Evolutionary conservation across 169 alveolate genomes (phyloP), one percentile per base, ranked within the genome.

Genomic region (Eimeria nieschulzi): DNA sequence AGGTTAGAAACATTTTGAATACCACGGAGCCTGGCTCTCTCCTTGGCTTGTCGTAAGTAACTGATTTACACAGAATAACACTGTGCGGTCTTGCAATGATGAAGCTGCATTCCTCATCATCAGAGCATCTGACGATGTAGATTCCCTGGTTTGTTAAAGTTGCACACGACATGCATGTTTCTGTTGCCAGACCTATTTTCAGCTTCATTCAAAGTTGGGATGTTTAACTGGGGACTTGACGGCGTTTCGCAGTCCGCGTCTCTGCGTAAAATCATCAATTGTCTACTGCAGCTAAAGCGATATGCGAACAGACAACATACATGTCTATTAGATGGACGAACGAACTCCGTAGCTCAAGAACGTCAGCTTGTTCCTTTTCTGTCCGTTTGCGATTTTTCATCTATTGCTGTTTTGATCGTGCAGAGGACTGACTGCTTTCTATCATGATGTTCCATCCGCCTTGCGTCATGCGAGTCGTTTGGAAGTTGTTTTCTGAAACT

Each of bases 361-460:
- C 56, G 76, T 82, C 88, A 7, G 88, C 88, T 82, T 26, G 61
- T 17, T 82, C 88, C 21, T 9, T 82, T 19, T 17, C 88, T 82
- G 78, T 10, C 8, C 10, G 10, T 5, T 5, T 0, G 15, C 5
- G 59, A 13, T 23, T 1, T 61, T 59, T 13, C 10, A 51, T 61
- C 17, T 33, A 26, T 25, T 33, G 9, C 12, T 25, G 25, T 82
- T n/a, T 15, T 5, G 23, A 59, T 25, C 8, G 10, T 15, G 39
- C 66, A 2, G 39, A 17, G 0, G 2, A 21, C 88, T 19, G 33
- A 82, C 88, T 61, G 46, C 88, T 61, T 39, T 26, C 39, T 23
- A 82, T 82, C 53, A 63, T 82, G 55, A 82, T 53, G 46, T 82
- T 82, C 88, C 88, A 82, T 9, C 78, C 88, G 0, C 88, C 88